Evolutionary conservation across 2,329 filamentous ascomycete species (phyloP).

Genomic region (Penicillium oxalicum): DNA sequence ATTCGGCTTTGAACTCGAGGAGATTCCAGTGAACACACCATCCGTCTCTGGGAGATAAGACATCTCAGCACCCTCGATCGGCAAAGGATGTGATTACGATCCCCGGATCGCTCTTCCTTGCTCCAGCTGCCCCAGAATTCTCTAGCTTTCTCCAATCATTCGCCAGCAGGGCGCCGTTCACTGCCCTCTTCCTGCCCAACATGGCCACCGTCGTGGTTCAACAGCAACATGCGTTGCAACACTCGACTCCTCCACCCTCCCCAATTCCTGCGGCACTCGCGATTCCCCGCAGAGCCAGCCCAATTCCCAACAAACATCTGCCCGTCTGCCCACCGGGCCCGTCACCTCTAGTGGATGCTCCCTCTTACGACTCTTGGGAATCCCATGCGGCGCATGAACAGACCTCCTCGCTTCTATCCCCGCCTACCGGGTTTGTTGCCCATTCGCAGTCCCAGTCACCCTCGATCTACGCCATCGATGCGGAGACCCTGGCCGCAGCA

Average conservation of each 20-base stretch:
- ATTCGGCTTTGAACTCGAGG: too few relatives aligned
- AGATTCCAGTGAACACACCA: not conserved
- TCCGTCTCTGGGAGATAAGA: not conserved
- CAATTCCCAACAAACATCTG: conserved; percentile 82
- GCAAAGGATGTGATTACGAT: conserved; percentile 19
- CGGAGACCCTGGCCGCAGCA: conserved; percentile 62
- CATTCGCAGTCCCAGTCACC: conserved; percentile 48
- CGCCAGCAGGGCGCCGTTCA: not conserved
- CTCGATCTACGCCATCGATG: conserved; percentile 65
- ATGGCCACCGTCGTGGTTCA: conserved; percentile 47
- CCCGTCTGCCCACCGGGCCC: conserved; percentile 83
- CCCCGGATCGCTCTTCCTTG: conserved; percentile 9
- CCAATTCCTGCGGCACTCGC: conserved; percentile 46
- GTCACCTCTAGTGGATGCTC: conserved; percentile 46
- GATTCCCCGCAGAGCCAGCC: conserved; percentile 54
- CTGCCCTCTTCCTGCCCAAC: not conserved
- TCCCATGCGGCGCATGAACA: conserved; percentile 49
- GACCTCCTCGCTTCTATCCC: conserved; percentile 66
- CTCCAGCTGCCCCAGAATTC: conserved; percentile 3
- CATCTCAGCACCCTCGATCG: not conserved
- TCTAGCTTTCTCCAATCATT: not conserved
- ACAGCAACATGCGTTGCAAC: conserved; percentile 41
- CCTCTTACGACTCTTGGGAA: conserved; percentile 60
- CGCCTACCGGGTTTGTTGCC: conserved; percentile 59
- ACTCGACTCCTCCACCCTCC: conserved; percentile 46